Evolutionary conservation across 2,329 filamentous ascomycete species (phyloP), one percentile per base, ranked within the genome.

Genomic region (Chaetomium olivaceum): DNA sequence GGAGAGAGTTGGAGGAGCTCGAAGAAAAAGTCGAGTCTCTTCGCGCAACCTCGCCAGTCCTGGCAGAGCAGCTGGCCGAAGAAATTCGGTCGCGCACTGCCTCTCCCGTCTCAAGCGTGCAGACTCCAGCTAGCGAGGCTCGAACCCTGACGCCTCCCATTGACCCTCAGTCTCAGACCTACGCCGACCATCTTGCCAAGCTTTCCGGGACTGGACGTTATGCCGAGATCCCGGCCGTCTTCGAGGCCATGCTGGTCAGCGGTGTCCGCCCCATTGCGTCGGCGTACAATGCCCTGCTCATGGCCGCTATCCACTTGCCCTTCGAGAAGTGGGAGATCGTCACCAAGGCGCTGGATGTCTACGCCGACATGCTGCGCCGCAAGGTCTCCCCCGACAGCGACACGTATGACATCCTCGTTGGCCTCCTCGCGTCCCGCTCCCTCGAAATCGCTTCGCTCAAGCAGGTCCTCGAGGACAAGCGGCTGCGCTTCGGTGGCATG

Each of bases 311-410:
- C 68, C 85, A 92, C 71, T 85, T 97, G 21, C 91, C 93, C 8
- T 83, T 84, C 27, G 89, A 91, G 76, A 91, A 89, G 77, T 90
- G 90, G 62, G 91, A 96, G 79, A 88, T 95, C 61, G 91, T 96
- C 16, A 90, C 92, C 68, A 96, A 96, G 80, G 93, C 92, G 5
- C 84, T 98, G 61, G 93, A 97, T 80, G 91, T 99, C 61, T 99
- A 98, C 77, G 90, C 93, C 19, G 93, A 98, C 76, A 98, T 99
- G 95, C 87, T 97, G 71, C 88, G 90, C 70, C 90, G 93, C 70
- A 90, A 89, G 71, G 89, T 98, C 27, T 80, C 85, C 23, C 93
- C 94, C 8, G 90, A 97, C 76, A 88, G 89, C 62, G 87, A 91
- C 64, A 98, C 94, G 0, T 98, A 96, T 79, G 88, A 92, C 74